Evolutionary conservation across 2,329 filamentous ascomycete species (phyloP).

Genomic region (Beauveria pseudobassiana): DNA sequence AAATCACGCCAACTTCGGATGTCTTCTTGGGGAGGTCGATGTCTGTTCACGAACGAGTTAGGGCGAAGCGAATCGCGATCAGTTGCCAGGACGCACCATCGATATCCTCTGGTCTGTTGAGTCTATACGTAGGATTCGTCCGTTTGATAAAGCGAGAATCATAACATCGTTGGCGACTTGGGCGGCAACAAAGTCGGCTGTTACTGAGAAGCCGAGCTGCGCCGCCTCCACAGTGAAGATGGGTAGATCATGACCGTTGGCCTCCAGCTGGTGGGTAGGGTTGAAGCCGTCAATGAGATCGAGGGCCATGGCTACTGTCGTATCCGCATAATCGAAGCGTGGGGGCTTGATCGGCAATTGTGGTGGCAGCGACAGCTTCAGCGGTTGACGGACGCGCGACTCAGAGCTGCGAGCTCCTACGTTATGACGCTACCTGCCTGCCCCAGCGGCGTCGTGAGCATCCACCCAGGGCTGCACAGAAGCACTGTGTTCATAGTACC

Average conservation of each 20-base stretch:
- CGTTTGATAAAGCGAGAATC: slow-evolving; percentile 83
- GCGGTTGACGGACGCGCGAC: background rate
- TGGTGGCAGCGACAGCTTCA: background rate
- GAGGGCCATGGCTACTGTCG: slow-evolving; percentile 26
- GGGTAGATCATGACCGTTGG: slow-evolving; percentile 59
- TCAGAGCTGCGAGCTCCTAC: background rate
- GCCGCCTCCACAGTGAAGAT: slow-evolving; percentile 95
- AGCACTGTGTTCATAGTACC: background rate
- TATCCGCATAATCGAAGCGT: background rate
- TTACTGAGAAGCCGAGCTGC: slow-evolving; percentile 87
- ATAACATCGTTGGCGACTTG: slow-evolving; percentile 97
- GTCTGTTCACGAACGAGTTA: slow-evolving; percentile 46
- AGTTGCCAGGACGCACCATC: slow-evolving; percentile 54
- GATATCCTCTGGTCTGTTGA: slow-evolving; percentile 90
- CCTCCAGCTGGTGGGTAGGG: slow-evolving; percentile 51
- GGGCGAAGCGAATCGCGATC: background rate
- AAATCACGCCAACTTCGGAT: slow-evolving; percentile 84
- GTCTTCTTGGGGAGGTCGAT: slow-evolving; percentile 94
- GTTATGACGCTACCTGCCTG: slow-evolving; percentile 1
- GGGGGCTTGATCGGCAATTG: background rate
- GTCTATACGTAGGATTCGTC: slow-evolving; percentile 88
- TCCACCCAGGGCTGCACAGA: background rate
- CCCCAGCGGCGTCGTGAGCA: background rate
- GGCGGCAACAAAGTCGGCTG: slow-evolving; percentile 90
- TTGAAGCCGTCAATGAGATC: slow-evolving; percentile 57